Evolutionary conservation across 2,329 filamentous ascomycete species (phyloP).

Genomic region (Allantophomopsis cytisporea): DNA sequence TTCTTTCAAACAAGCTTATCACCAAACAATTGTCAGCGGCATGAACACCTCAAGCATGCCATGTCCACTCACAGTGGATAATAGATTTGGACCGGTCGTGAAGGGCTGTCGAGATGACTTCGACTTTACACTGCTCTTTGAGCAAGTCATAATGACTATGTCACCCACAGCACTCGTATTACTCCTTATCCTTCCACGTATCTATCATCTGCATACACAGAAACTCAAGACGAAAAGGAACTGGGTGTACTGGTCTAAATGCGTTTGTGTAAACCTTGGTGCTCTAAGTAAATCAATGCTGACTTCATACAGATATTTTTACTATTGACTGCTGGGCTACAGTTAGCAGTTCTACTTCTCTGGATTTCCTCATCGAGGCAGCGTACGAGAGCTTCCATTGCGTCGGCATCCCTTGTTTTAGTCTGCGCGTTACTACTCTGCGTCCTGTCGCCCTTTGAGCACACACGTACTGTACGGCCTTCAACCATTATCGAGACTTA

Average conservation of each 20-base stretch:
- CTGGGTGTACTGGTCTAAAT: too few relatives aligned
- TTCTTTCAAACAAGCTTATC: too few relatives aligned
- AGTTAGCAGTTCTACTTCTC: background rate
- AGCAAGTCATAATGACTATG: conserved; percentile 12
- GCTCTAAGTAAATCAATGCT: too few relatives aligned
- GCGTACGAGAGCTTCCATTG: background rate
- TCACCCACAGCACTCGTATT: conserved; percentile 1
- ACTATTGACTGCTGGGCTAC: too few relatives aligned
- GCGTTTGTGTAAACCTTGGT: too few relatives aligned
- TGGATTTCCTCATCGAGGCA: background rate
- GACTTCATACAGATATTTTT: too few relatives aligned
- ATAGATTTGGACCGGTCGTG: conserved; percentile 3
- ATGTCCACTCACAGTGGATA: conserved; percentile 1
- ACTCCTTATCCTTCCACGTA: too few relatives aligned
- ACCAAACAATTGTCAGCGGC: too few relatives aligned
- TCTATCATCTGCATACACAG: too few relatives aligned
- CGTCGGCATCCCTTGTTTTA: background rate
- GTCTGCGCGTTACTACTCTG: background rate
- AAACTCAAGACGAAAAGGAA: too few relatives aligned
- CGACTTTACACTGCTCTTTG: conserved; percentile 18
- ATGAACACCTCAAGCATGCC: too few relatives aligned
- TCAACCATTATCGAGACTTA: conserved; percentile 2
- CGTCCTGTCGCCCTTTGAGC: conserved; percentile 1
- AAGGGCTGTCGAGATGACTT: conserved; percentile 4
- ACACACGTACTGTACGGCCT: conserved; percentile 3